A percentile compares a stretch with the other conserved stretches of the same genome.
Conservation (phyloP, 495 filamentous ascomycete genomes). For the Aspergillus panamensis region DNA sequence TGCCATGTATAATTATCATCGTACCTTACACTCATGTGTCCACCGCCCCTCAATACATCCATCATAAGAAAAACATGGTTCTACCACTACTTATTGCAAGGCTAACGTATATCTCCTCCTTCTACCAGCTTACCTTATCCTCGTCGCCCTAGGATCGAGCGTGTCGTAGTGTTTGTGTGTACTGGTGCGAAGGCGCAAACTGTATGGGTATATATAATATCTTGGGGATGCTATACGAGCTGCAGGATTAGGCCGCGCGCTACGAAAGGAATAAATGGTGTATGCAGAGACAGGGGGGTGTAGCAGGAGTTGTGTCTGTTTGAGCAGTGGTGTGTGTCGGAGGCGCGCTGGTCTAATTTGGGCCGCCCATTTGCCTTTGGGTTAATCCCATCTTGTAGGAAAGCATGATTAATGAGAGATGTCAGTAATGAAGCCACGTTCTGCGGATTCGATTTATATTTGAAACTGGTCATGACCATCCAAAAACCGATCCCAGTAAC, state of each 20-base stretch:
- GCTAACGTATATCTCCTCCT: neutral
- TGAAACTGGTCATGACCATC: slow-evolving; percentile 5
- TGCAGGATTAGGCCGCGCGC: neutral
- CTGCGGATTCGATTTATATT: neutral
- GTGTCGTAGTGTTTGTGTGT: slow-evolving; percentile 35
- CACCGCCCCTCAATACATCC: too few species aligned
- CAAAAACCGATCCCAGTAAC: slow-evolving; percentile 11
- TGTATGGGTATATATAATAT: slow-evolving; percentile 18
- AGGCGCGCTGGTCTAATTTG: neutral
- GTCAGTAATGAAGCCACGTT: neutral
- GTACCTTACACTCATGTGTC: too few species aligned
- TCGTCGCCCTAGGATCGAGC: slow-evolving; percentile 28
- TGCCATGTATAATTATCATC: too few species aligned
- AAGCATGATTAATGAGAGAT: neutral
- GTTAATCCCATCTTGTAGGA: neutral
- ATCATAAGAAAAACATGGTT: too few species aligned
- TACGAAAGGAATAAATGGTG: slow-evolving; percentile 5
- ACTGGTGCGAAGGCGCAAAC: slow-evolving; percentile 41
- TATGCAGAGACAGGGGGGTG: slow-evolving; percentile 4
- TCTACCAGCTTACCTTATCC: neutral
- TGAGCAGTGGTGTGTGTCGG: slow-evolving; percentile 10
- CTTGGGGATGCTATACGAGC: neutral
- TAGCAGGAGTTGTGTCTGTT: neutral
- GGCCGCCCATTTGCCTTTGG: slow-evolving; percentile 10
- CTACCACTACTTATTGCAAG: neutral